phyloP scores from a whole-genome alignment of 2,329 filamentous ascomycete genomes.

The Aspergillus pseudoviridinutans region DNA sequence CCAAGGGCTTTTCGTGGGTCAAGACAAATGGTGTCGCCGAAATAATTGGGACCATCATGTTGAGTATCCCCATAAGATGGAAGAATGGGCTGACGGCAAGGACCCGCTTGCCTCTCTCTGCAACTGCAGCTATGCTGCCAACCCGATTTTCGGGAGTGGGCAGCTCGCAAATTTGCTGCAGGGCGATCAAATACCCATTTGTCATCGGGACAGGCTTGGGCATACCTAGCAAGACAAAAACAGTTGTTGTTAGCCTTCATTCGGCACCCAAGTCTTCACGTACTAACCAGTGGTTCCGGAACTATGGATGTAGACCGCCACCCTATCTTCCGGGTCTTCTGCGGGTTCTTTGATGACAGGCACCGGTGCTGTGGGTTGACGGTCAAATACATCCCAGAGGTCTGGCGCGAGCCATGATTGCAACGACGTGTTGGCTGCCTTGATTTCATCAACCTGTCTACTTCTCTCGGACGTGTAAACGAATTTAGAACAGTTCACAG shows the following conservation, averaged over 20 bases:
- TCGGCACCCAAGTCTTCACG: neutral
- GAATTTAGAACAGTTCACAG: no score
- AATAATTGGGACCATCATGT: slow-evolving; percentile 7
- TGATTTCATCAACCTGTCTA: no score
- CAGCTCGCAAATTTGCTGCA: slow-evolving; percentile 2
- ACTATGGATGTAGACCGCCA: slow-evolving; percentile 21
- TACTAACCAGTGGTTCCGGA: slow-evolving; percentile 31
- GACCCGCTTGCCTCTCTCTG: slow-evolving; percentile 5
- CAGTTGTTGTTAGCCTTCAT: neutral
- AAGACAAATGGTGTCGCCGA: slow-evolving; percentile 11
- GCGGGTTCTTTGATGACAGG: no score
- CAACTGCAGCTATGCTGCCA: neutral
- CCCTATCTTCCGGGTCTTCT: no score
- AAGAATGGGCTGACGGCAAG: slow-evolving; percentile 17
- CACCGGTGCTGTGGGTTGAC: no score
- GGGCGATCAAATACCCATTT: slow-evolving; percentile 13
- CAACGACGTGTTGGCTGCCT: no score
- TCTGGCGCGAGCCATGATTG: no score
- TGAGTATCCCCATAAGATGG: slow-evolving; percentile 19
- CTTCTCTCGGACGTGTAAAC: no score
- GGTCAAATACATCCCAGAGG: no score
- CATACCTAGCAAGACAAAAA: slow-evolving; percentile 5
- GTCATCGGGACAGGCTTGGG: slow-evolving; percentile 21
- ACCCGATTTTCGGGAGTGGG: slow-evolving; percentile 3
- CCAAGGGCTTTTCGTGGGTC: slow-evolving; percentile 19